Percentiles rank a stretch among this genome's conserved stretches.
Conservation (phyloP, 352 stramenopile genomes). For the Phytophthora cajani region DNA sequence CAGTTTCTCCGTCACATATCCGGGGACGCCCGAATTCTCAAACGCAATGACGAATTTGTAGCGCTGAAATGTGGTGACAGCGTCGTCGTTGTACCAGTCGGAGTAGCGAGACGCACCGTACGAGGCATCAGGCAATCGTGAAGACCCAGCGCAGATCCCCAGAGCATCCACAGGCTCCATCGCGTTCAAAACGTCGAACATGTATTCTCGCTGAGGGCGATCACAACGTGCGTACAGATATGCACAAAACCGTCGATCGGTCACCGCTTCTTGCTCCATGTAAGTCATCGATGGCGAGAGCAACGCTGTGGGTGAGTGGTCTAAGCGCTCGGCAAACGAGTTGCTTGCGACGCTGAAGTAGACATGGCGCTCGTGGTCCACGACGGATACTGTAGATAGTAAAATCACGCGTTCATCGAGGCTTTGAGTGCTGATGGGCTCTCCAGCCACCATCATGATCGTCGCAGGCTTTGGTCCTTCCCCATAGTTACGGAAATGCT, state of each 20-base stretch:
- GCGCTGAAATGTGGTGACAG: conserved; percentile 36
- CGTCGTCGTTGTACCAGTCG: conserved; percentile 49
- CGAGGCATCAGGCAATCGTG: conserved; percentile 5
- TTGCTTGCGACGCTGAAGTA: conserved; percentile 44
- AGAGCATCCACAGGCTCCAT: conserved; percentile 58
- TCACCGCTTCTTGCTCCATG: neutral
- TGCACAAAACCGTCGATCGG: conserved; percentile 44
- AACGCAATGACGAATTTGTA: conserved; percentile 83
- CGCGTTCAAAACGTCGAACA: conserved; percentile 53
- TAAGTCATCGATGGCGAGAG: conserved; percentile 11
- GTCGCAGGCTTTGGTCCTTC: neutral
- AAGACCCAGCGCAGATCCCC: conserved; percentile 43
- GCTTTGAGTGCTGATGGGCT: conserved; percentile 22
- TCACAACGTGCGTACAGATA: conserved; percentile 65
- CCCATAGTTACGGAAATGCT: conserved; percentile 13
- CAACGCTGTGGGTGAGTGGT: conserved; percentile 33
- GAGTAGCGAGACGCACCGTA: conserved; percentile 9
- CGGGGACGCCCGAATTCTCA: conserved; percentile 49
- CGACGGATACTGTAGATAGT: conserved; percentile 32
- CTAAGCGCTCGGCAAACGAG: conserved; percentile 48
- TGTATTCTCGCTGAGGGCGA: conserved; percentile 56
- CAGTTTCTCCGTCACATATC: conserved; percentile 76
- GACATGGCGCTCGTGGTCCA: conserved; percentile 19
- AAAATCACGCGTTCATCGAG: conserved; percentile 46
- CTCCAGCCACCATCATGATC: conserved; percentile 45